These are phyloP conservation scores for Wolfiporia cocos DNA, from an alignment of 1,284 basidiomycete species.

Conservation along the genomic window DNA sequence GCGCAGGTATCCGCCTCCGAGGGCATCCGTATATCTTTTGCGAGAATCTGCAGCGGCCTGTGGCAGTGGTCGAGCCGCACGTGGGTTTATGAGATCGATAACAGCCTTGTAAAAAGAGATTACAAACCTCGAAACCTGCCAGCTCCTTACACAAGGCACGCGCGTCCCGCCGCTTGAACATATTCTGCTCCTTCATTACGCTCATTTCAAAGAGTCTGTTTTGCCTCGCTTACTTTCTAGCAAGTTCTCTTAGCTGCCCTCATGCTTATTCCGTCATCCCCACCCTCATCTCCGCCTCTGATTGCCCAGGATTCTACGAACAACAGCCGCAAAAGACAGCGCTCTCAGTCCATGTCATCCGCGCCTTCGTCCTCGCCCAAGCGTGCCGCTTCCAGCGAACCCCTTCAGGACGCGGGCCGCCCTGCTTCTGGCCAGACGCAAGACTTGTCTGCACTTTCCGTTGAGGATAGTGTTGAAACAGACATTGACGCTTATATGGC, in stretches of 20 bases:
- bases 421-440: constrained; percentile 30
- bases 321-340: constrained; percentile 39
- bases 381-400: constrained; percentile 60
- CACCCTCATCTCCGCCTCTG: constrained; percentile 22
- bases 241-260: constrained; percentile 9
- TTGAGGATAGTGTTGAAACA: constrained; percentile 28
- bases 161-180: too few species aligned
- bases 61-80: too few species aligned
- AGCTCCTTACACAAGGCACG: too few species aligned
- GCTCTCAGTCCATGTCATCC: constrained; percentile 45
- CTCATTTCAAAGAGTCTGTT: too few species aligned
- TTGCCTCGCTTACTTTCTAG: too few species aligned
- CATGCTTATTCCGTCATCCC: constrained; percentile 27
- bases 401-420: constrained; percentile 33
- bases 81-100: too few species aligned
- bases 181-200: too few species aligned
- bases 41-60: too few species aligned
- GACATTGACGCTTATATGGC: constrained; percentile 68
- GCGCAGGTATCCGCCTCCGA: too few species aligned
- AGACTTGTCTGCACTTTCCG: constrained; percentile 35
- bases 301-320: constrained; percentile 17
- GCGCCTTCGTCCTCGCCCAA: constrained; percentile 56
- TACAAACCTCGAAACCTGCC: too few species aligned
- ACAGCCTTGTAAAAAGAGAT: too few species aligned
- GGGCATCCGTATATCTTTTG: too few species aligned